Percentiles rank a stretch among this genome's conserved stretches.
These are phyloP conservation scores for Cytospora paraplurivora DNA, from an alignment of 2,329 filamentous ascomycete species.

Conservation along the genomic window DNA sequence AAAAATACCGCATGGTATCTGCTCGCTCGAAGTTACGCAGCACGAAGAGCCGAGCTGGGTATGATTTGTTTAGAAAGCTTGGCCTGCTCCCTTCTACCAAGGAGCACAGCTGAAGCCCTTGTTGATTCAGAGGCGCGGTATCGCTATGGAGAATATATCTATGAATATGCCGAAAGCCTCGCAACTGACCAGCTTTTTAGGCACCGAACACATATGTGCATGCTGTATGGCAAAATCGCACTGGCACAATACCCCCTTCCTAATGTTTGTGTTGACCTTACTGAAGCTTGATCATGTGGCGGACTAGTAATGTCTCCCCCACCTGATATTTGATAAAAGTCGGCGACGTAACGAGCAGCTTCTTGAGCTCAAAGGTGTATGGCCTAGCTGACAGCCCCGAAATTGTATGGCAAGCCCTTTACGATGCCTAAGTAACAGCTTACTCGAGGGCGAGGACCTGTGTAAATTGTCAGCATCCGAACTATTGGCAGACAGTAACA, in stretches of 20 bases:
- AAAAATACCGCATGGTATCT: no score
- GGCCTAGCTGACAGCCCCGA: neutral
- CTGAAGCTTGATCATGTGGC: neutral
- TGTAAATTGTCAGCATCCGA: neutral
- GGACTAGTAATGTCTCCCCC: neutral
- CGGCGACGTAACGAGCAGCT: neutral
- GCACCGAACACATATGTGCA: neutral
- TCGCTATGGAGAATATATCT: no score
- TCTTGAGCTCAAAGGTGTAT: neutral
- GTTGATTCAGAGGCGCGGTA: no score
- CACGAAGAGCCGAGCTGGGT: no score
- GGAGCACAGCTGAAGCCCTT: no score
- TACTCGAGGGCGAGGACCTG: constrained; percentile 58
- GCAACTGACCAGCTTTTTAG: neutral
- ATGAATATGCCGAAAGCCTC: neutral
- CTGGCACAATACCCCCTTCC: neutral
- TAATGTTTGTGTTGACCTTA: neutral
- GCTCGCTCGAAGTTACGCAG: no score
- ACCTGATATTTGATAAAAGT: neutral
- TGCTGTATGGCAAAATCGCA: neutral
- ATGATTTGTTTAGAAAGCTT: no score
- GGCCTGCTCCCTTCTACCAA: no score
- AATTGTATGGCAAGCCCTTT: neutral
- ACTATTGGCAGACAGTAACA: neutral
- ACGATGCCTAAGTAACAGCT: constrained; percentile 36